Base-by-base conservation (phyloP, 1,139 yeast species). In the Hyphopichia wangnamkhiaoensis region DNA sequence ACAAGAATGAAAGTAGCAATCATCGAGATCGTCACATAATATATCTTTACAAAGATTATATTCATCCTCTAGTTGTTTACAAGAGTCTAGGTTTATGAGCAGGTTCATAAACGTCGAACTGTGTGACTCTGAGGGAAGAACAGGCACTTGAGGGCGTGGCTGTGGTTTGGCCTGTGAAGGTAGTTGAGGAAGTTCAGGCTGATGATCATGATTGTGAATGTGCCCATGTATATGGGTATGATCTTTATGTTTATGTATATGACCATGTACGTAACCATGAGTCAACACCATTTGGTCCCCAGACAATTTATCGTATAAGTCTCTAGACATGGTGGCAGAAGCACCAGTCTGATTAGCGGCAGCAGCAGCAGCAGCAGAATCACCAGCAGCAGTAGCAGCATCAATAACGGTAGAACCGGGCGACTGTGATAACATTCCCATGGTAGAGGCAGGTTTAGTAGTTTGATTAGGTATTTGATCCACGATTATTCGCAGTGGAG, bases 161-260 rank as follows among this genome's bases (percentile, higher is more conserved):
- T 36, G 13, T 33, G 35, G n/a, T n/a, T 5, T 14, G 5, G 9
- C 4, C 17, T 29, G 18, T 5, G 9, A 14, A 7, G 16, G 9
- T 12, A 14, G 37, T 31, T 34, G 33, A n/a, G 37, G 38, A 24
- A 15, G 18, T 16, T 39, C 35, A 17, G 34, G 37, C n/a, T 30
- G 30, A 36, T 49, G 53, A 41, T 69, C 74, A 39, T 70, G 76
- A 43, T 71, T 78, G 50, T 82, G 88, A 28, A 81, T 77, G 53
- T 82, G 87, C 2, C 87, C 88, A 53, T 82, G 88, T 17, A 81
- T 80, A 48, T 80, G 83, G 7, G 85, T 79, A 52, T 81, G 79
- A 50, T 79, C 79, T 44, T 73, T 69, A 52, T 79, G 84, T 50
- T 76, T 79, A 56, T 82, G 87, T 25, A 82, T 80, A 52, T 82